Conservation (phyloP, 768 basidiomycete genomes). For the Boletales sp. region DNA sequence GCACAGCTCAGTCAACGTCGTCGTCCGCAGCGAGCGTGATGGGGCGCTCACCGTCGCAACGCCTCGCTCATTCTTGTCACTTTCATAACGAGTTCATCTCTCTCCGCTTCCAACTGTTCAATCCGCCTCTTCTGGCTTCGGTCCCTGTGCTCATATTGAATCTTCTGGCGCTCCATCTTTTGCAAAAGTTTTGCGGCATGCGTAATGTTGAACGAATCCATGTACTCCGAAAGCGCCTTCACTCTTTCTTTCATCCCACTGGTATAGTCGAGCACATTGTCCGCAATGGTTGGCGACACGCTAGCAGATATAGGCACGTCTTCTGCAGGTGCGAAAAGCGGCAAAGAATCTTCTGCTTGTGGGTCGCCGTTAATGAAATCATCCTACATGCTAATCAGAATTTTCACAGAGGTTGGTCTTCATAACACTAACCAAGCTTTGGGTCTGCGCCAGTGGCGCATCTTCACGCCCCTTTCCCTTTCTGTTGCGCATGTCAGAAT, state of each 20-base stretch:
- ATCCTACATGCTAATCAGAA: conserved; percentile 2
- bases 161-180: conserved; percentile 20
- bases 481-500: conserved; percentile 9
- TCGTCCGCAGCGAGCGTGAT: not conserved
- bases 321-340: conserved; percentile 15
- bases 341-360: conserved; percentile 14
- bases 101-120: conserved; percentile 17
- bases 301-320: conserved; percentile 9
- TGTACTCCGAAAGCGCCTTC: conserved; percentile 22
- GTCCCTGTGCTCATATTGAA: conserved; percentile 21
- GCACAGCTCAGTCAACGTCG: too few species aligned
- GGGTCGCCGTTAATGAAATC: not conserved
- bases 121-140: conserved; percentile 21
- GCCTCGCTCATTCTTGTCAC: conserved; percentile 14
- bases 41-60: conserved; percentile 13
- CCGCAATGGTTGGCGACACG: conserved; percentile 22
- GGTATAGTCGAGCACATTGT: conserved; percentile 25
- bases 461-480: conserved; percentile 28
- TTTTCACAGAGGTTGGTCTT: not conserved
- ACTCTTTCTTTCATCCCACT: conserved; percentile 20
- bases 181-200: conserved; percentile 14
- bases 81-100: conserved; percentile 10
- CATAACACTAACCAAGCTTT: conserved; percentile 14
- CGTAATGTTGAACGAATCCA: conserved; percentile 25
- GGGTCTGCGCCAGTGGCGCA: not conserved